Evolutionary conservation across 164 flowering plant species (phyloP).

Genomic region (Stephania japonica): DNA sequence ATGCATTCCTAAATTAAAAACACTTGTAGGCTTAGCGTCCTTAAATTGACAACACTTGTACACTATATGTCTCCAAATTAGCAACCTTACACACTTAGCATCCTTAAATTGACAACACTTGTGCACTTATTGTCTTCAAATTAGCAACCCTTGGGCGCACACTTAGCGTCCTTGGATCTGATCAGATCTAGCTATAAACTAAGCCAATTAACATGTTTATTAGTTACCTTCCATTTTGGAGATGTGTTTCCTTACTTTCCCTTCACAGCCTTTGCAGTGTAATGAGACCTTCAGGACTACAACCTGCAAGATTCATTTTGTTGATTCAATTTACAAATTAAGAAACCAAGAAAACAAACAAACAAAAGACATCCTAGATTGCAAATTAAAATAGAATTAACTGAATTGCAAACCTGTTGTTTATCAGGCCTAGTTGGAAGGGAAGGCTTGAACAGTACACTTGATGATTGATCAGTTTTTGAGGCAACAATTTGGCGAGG

Average conservation of each 20-base stretch:
- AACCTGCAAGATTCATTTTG: constrained; percentile 37
- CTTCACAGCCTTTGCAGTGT: constrained; percentile 97
- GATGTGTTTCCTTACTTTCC: constrained; percentile 81
- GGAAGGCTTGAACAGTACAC: constrained; percentile 23
- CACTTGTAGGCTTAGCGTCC: too few relatives aligned
- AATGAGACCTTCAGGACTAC: constrained; percentile 85
- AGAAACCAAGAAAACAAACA: neutral
- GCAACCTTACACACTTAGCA: too few relatives aligned
- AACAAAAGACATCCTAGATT: neutral
- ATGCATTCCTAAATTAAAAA: too few relatives aligned
- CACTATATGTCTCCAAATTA: too few relatives aligned
- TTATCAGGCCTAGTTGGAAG: constrained; percentile 27
- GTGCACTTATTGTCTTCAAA: too few relatives aligned
- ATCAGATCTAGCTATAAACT: too few relatives aligned
- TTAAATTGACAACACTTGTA: too few relatives aligned
- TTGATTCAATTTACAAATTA: neutral
- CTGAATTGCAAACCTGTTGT: constrained; percentile 30
- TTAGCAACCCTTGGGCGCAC: too few relatives aligned
- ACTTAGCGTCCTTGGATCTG: too few relatives aligned
- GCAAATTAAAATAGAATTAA: neutral
- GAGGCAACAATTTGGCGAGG: neutral
- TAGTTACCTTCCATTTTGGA: constrained; percentile 84
- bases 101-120: too few relatives aligned
- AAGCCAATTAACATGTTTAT: neutral
- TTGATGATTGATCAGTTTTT: constrained; percentile 21